phyloP scores from a whole-genome alignment of 805 yeast species.

The Yamadazyma kitorensis region DNA sequence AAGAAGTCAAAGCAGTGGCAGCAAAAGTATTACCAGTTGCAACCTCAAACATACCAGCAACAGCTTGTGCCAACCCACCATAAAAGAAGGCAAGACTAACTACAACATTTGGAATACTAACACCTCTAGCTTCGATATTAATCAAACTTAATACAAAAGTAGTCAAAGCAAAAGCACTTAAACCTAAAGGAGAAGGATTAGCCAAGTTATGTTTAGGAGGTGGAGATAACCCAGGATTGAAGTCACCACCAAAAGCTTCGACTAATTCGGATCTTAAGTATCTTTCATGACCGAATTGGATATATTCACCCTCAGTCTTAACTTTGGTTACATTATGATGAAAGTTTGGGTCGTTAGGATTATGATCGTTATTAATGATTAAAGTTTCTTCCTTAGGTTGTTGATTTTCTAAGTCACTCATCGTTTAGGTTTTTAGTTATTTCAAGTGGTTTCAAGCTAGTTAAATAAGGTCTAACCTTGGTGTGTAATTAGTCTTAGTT shows the following conservation, averaged over 20 bases:
- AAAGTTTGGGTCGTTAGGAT: constrained; percentile 4
- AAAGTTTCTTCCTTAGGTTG: constrained; percentile 28
- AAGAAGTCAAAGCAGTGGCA: constrained; percentile 57
- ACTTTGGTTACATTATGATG: constrained; percentile 31
- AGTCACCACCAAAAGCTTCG: constrained; percentile 78
- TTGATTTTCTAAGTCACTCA: constrained; percentile 37
- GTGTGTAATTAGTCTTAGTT: too few species aligned
- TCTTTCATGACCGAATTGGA: constrained; percentile 69
- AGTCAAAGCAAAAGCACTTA: constrained; percentile 67
- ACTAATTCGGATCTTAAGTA: constrained; percentile 59
- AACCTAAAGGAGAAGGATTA: constrained; percentile 75
- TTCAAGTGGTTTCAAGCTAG: too few species aligned
- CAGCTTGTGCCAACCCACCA: constrained; percentile 68
- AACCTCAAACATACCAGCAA: constrained; percentile 76
- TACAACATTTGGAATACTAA: constrained; percentile 55
- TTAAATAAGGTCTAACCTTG: too few species aligned
- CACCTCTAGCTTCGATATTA: constrained; percentile 68
- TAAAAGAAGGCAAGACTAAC: constrained; percentile 67
- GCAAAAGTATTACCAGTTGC: constrained; percentile 77
- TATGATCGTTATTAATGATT: constrained; percentile 14
- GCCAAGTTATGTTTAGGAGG: constrained; percentile 47
- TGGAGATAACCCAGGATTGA: constrained; percentile 60
- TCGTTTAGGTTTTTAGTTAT: too few species aligned
- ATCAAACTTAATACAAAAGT: constrained; percentile 63
- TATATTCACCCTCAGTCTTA: constrained; percentile 54